A percentile compares a stretch with the other conserved stretches of the same genome.
Evolutionary conservation across 495 filamentous ascomycete genomes (phyloP).

Genomic region (Penicillium malachiteum): DNA sequence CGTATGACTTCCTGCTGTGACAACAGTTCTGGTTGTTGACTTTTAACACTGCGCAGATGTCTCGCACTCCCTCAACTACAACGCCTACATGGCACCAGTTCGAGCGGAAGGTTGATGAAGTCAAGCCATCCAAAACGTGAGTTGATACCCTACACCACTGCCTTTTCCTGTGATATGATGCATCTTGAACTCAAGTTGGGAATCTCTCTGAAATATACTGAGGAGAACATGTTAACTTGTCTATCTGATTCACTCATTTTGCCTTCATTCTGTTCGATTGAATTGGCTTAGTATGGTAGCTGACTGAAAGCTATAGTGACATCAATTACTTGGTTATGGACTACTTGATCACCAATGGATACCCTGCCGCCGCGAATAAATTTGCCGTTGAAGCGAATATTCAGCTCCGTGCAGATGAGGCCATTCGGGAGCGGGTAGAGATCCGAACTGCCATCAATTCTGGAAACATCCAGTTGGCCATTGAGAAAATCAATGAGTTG

Average conservation of each 20-base stretch:
- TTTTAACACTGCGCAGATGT: constrained; percentile 57
- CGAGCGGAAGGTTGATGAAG: constrained; percentile 77
- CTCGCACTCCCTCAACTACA: constrained; percentile 62
- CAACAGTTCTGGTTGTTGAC: constrained; percentile 32
- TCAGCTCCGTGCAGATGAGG: constrained; percentile 64
- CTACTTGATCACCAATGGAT: constrained; percentile 94
- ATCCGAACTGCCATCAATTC: constrained; percentile 78
- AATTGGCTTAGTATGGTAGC: constrained; percentile 19
- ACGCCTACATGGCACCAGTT: constrained; percentile 70
- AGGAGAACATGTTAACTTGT: constrained; percentile 85
- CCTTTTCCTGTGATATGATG: constrained; percentile 65
- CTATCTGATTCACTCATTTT: constrained; percentile 50
- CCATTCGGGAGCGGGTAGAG: constrained; percentile 73
- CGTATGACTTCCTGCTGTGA: constrained; percentile 43
- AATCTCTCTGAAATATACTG: constrained; percentile 98
- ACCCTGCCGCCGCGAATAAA: constrained; percentile 87
- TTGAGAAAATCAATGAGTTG: constrained; percentile 83
- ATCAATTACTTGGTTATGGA: constrained; percentile 96
- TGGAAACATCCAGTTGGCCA: constrained; percentile 81
- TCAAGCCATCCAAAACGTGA: constrained; percentile 89
- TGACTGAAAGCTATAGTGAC: constrained; percentile 61
- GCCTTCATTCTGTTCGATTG: constrained; percentile 7
- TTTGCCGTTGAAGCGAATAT: constrained; percentile 95
- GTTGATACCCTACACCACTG: constrained; percentile 27
- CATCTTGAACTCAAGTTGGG: constrained; percentile 86